Evolutionary conservation across 441 rosid species (phyloP).

Genomic region (Gossypium armourianum): DNA sequence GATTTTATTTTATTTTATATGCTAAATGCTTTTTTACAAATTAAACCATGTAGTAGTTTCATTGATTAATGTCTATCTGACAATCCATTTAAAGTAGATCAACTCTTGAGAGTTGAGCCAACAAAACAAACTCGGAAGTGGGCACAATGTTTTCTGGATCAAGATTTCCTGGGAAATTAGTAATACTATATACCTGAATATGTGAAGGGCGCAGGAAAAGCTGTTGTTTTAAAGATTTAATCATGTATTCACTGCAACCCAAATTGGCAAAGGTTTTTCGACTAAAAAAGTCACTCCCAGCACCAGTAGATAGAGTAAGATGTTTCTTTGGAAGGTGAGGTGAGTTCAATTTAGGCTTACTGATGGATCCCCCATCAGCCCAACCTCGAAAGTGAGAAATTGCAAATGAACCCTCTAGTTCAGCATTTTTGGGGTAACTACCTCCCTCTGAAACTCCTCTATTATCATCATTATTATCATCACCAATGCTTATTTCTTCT

Average conservation of each 20-base stretch:
- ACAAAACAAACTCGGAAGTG: not conserved
- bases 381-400: slow-evolving; percentile 43
- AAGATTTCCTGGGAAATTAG: not conserved
- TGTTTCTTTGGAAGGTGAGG: slow-evolving; percentile 23
- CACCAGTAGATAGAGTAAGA: slow-evolving; percentile 14
- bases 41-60: not conserved
- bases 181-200: slow-evolving; percentile 51
- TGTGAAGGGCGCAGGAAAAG: slow-evolving; percentile 50
- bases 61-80: not conserved
- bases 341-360: slow-evolving; percentile 20
- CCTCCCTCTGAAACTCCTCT: not conserved
- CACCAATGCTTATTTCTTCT: slow-evolving; percentile 16
- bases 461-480: not conserved
- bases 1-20: slow-evolving; percentile 2
- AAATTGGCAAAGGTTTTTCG: slow-evolving; percentile 51
- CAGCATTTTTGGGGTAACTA: slow-evolving; percentile 20
- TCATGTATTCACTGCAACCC: slow-evolving; percentile 56
- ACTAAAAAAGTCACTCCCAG: slow-evolving; percentile 53
- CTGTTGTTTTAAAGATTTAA: slow-evolving; percentile 52
- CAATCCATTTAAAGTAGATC: not conserved
- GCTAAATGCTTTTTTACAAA: not conserved
- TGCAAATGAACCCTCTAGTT: slow-evolving; percentile 18
- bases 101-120: not conserved
- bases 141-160: not conserved
- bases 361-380: slow-evolving; percentile 29